phyloP scores from a whole-genome alignment of 129 eudicot genomes.

The Apium graveolens region DNA sequence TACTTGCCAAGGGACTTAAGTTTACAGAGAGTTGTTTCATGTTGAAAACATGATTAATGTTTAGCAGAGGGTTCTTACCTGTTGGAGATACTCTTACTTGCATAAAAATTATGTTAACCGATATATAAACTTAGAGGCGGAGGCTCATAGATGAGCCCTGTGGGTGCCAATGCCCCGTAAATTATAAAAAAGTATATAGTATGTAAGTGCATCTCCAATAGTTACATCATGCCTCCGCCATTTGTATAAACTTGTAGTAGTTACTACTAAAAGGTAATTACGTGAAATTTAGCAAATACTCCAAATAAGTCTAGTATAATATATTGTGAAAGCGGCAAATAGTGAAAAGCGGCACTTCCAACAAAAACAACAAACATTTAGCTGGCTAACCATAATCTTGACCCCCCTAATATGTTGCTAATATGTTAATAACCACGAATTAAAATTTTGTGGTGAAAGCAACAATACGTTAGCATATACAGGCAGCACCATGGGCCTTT shows the following conservation, averaged over 20 bases:
- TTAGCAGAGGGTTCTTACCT: too few relatives aligned
- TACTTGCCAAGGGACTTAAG: neutral
- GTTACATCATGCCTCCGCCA: too few relatives aligned
- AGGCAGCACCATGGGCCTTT: conserved; percentile 10
- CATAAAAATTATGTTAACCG: too few relatives aligned
- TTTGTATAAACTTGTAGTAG: too few relatives aligned
- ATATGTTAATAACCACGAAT: neutral
- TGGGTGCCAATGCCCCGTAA: too few relatives aligned
- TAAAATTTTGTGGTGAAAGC: neutral
- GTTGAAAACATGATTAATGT: neutral
- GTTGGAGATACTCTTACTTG: too few relatives aligned
- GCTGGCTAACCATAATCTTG: conserved; percentile 3
- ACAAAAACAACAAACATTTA: conserved; percentile 3
- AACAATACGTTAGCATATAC: neutral
- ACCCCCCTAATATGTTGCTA: neutral
- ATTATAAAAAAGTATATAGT: too few relatives aligned
- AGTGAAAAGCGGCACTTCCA: neutral
- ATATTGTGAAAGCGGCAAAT: neutral
- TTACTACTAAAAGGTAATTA: neutral
- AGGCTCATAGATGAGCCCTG: too few relatives aligned
- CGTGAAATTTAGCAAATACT: neutral
- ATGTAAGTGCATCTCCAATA: too few relatives aligned
- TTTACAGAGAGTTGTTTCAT: neutral
- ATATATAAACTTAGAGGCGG: too few relatives aligned
- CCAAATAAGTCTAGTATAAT: neutral